A percentile compares a stretch with the other conserved stretches of the same genome.
These are phyloP conservation scores for Gypsophila paniculata DNA, from an alignment of 179 eudicot species.

Conservation along the genomic window DNA sequence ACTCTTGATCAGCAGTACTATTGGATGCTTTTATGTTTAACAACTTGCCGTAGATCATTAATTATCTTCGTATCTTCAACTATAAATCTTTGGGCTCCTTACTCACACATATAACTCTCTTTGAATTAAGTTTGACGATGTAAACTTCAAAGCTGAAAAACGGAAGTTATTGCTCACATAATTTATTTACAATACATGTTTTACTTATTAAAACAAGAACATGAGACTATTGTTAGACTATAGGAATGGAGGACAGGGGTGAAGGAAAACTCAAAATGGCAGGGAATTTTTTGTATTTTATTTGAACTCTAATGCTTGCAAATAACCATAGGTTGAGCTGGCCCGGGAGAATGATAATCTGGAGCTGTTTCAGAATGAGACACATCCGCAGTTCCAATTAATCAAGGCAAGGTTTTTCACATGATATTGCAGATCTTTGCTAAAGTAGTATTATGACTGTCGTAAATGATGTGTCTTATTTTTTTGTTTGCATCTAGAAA, in stretches of 20 bases:
- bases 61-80: constrained; percentile 6
- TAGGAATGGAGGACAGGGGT: not conserved
- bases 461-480: constrained; percentile 14
- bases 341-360: constrained; percentile 55
- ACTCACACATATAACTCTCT: not conserved
- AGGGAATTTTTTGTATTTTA: constrained; percentile 13
- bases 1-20: not conserved
- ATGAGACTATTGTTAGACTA: not conserved
- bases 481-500: constrained; percentile 39
- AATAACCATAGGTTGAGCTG: constrained; percentile 60
- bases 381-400: constrained; percentile 76
- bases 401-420: constrained; percentile 50
- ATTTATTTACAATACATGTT: not conserved
- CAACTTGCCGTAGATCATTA: not conserved
- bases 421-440: not conserved
- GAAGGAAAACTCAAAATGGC: not conserved
- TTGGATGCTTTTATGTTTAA: not conserved
- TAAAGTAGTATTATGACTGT: not conserved
- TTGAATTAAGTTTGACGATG: not conserved
- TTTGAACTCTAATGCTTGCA: constrained; percentile 13
- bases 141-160: not conserved
- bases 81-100: not conserved
- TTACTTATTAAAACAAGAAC: not conserved
- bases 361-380: constrained; percentile 67
- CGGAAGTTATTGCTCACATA: not conserved